Evolutionary conservation across 208 protist genomes (phyloP).

Genomic region (Trypanosomatidae sp.): DNA sequence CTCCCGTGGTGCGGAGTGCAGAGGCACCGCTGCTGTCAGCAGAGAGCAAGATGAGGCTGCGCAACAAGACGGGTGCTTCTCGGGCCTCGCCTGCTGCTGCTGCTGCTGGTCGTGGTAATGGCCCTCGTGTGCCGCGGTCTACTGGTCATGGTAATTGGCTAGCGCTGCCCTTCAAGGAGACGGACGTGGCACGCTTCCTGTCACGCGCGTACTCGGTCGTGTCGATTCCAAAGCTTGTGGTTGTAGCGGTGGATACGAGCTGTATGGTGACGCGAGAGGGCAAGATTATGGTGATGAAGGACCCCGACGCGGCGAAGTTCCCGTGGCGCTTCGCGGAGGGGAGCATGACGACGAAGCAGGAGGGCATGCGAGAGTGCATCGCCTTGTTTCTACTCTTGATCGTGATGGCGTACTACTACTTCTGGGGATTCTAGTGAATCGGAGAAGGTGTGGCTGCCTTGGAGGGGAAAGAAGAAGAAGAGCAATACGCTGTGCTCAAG

Average conservation of each 20-base stretch:
- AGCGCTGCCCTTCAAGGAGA: constrained; percentile 49
- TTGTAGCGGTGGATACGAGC: constrained; percentile 41
- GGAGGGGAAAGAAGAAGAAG: too few relatives aligned
- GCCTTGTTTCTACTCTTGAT: constrained; percentile 14
- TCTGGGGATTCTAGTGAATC: too few relatives aligned
- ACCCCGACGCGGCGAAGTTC: constrained; percentile 36
- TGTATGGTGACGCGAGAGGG: constrained; percentile 40
- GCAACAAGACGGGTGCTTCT: too few relatives aligned
- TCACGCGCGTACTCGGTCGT: constrained; percentile 26
- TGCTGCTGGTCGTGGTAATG: too few relatives aligned
- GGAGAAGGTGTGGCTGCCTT: too few relatives aligned
- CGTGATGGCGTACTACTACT: constrained; percentile 19
- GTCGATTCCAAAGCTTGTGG: constrained; percentile 43
- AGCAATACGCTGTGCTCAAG: too few relatives aligned
- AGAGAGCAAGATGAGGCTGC: too few relatives aligned
- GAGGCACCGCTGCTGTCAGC: too few relatives aligned
- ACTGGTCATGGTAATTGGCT: constrained; percentile 50
- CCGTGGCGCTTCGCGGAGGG: constrained; percentile 51
- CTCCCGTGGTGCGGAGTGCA: too few relatives aligned
- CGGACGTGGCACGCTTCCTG: constrained; percentile 22
- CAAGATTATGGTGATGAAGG: constrained; percentile 31
- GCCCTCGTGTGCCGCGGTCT: constrained; percentile 28
- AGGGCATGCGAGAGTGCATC: constrained; percentile 10
- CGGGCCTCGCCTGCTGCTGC: too few relatives aligned
- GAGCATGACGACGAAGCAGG: neutral